Evolutionary conservation across 345 rosid genomes (phyloP).

Genomic region (Odontarrhena argentea): DNA sequence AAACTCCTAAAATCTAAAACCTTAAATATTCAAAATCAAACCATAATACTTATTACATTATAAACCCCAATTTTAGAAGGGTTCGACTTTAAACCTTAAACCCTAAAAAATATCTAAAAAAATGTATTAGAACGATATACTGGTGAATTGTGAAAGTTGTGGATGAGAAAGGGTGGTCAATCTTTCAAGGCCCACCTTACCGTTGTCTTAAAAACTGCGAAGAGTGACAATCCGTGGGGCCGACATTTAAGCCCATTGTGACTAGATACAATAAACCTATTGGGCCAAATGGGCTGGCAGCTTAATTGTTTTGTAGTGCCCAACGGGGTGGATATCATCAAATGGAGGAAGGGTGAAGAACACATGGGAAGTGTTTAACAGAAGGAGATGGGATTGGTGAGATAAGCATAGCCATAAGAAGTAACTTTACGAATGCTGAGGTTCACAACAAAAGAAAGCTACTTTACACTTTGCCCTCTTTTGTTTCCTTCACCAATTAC

Average conservation of each 20-base stretch:
- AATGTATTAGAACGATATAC: not conserved
- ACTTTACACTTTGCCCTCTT: slow-evolving; percentile 35
- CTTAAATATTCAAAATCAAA: too few species aligned
- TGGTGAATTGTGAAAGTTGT: slow-evolving; percentile 13
- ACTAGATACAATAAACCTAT: slow-evolving; percentile 5
- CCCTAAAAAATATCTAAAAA: too few species aligned
- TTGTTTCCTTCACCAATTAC: slow-evolving; percentile 24
- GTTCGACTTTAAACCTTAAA: too few species aligned
- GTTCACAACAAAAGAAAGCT: slow-evolving; percentile 53
- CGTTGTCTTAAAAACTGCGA: slow-evolving; percentile 18
- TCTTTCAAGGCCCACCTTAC: slow-evolving; percentile 28
- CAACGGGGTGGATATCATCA: slow-evolving; percentile 8
- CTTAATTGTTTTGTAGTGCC: slow-evolving; percentile 4
- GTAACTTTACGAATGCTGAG: slow-evolving; percentile 49
- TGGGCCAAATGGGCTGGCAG: slow-evolving; percentile 30
- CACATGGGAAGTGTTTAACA: slow-evolving; percentile 27
- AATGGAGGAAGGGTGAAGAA: slow-evolving; percentile 7
- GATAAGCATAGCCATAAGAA: slow-evolving; percentile 47
- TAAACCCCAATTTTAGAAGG: too few species aligned
- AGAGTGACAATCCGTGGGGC: slow-evolving; percentile 33
- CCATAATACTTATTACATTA: too few species aligned
- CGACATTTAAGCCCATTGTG: slow-evolving; percentile 29
- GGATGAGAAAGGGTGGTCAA: slow-evolving; percentile 20
- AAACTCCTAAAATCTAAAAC: too few species aligned
- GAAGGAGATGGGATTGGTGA: slow-evolving; percentile 43